Evolutionary conservation across 2,329 filamentous ascomycete species (phyloP).

Genomic region (Akanthomyces uredinophilus): DNA sequence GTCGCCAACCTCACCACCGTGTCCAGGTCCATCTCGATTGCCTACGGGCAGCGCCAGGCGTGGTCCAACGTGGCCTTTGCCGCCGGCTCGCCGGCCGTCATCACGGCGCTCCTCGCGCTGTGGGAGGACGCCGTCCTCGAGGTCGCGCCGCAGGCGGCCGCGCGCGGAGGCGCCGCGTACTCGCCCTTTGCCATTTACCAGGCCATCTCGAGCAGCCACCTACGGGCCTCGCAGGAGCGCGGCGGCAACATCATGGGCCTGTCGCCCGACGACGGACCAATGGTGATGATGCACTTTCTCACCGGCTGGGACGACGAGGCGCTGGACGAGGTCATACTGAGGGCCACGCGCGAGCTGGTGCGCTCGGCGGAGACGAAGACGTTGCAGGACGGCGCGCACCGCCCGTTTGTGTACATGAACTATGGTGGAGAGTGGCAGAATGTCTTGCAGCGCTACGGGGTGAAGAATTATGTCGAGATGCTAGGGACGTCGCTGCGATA

Average conservation of each 20-base stretch:
- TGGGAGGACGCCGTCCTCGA: constrained; percentile 20
- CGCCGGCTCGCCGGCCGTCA: constrained; percentile 20
- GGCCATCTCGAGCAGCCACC: constrained; percentile 32
- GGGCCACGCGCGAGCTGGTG: constrained; percentile 19
- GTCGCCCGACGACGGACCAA: constrained; percentile 28
- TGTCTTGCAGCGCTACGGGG: constrained; percentile 34
- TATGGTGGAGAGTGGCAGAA: constrained; percentile 34
- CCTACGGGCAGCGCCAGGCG: constrained; percentile 24
- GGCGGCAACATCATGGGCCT: constrained; percentile 40
- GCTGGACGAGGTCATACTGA: constrained; percentile 28
- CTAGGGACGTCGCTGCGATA: neutral
- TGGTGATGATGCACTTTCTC: constrained; percentile 28
- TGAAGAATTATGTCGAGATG: constrained; percentile 26
- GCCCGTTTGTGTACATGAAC: constrained; percentile 32
- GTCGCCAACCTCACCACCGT: constrained; percentile 24
- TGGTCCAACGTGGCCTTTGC: constrained; percentile 27
- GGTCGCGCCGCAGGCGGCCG: constrained; percentile 13
- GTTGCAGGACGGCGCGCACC: constrained; percentile 19
- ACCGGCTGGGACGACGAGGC: constrained; percentile 21
- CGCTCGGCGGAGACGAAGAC: constrained; percentile 23
- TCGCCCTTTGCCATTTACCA: constrained; percentile 30
- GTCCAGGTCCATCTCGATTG: constrained; percentile 21
- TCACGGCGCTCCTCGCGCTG: constrained; percentile 24
- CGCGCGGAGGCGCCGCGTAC: constrained; percentile 14
- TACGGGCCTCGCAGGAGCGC: constrained; percentile 27